Percentiles rank a stretch among this genome's conserved stretches.
Evolutionary conservation across 1,284 basidiomycete species (phyloP).

Genomic region (Tetrapyrgos nigripes): DNA sequence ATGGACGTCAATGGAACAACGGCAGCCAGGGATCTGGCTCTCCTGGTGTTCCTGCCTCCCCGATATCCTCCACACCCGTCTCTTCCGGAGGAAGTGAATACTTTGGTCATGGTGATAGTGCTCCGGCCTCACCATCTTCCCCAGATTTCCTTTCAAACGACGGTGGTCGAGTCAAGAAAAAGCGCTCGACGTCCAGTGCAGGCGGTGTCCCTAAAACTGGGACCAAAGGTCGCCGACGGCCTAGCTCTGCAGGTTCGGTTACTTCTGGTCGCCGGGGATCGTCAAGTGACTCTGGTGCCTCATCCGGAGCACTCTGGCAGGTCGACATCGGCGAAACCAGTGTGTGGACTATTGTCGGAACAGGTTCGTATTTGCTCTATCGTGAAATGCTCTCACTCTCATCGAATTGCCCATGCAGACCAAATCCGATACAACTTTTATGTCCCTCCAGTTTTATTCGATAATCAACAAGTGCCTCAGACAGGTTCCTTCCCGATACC

Average conservation of each 20-base stretch:
- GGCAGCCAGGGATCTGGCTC: slow-evolving; percentile 57
- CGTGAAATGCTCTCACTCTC: slow-evolving; percentile 11
- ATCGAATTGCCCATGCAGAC: slow-evolving; percentile 52
- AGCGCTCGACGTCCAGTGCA: slow-evolving; percentile 77
- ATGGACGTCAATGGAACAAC: slow-evolving; percentile 76
- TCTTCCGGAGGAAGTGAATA: slow-evolving; percentile 70
- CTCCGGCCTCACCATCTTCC: slow-evolving; percentile 69
- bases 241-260: slow-evolving; percentile 76
- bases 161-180: slow-evolving; percentile 82
- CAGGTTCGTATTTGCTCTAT: slow-evolving; percentile 56
- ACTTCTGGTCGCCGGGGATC: slow-evolving; percentile 69
- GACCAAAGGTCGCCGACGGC: slow-evolving; percentile 70
- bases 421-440: slow-evolving; percentile 93
- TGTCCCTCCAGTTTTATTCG: slow-evolving; percentile 84
- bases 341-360: slow-evolving; percentile 93
- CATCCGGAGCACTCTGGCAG: slow-evolving; percentile 84
- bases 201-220: slow-evolving; percentile 66
- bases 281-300: slow-evolving; percentile 66
- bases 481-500: slow-evolving; percentile 77
- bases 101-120: slow-evolving; percentile 65
- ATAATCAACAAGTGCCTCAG: slow-evolving; percentile 71
- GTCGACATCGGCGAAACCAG: slow-evolving; percentile 90
- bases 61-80: slow-evolving; percentile 66
- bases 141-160: slow-evolving; percentile 80
- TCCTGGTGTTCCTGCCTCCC: slow-evolving; percentile 74